These are phyloP conservation scores for Leavenworthia alabamica DNA, from an alignment of 345 rosid genomes.

Conservation along the genomic window DNA sequence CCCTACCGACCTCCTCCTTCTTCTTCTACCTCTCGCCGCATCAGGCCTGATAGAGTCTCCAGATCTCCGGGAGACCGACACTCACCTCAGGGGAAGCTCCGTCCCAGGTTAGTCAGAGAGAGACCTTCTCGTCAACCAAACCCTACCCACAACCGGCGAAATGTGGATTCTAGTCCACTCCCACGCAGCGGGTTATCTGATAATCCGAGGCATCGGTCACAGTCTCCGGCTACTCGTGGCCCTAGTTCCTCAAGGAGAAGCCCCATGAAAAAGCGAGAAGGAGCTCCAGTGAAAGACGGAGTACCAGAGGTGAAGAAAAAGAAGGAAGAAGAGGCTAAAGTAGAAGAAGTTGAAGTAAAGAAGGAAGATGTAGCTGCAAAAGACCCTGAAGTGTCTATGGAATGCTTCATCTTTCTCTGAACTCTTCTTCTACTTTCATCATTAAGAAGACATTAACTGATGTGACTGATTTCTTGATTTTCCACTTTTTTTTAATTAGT, in stretches of 20 bases:
- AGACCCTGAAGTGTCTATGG: constrained; percentile 65
- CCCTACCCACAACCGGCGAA: constrained; percentile 24
- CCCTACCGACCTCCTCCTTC: constrained; percentile 28
- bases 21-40: constrained; percentile 36
- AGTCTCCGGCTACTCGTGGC: constrained; percentile 33
- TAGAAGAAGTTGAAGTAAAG: constrained; percentile 3
- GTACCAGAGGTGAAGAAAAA: not conserved
- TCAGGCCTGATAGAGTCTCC: constrained; percentile 29
- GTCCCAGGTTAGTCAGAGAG: constrained; percentile 25
- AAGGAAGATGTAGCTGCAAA: constrained; percentile 15
- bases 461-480: constrained; percentile 28
- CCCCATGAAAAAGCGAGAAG: constrained; percentile 30
- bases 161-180: constrained; percentile 29
- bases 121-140: constrained; percentile 21
- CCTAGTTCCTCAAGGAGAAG: constrained; percentile 34
- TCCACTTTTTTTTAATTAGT: constrained; percentile 5
- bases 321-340: constrained; percentile 16
- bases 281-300: constrained; percentile 8
- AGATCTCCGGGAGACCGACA: constrained; percentile 29
- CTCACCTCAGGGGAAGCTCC: constrained; percentile 25
- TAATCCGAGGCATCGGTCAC: constrained; percentile 34
- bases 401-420: constrained; percentile 76
- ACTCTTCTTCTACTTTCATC: not conserved
- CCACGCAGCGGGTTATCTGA: constrained; percentile 31
- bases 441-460: constrained; percentile 6